phyloP scores from a whole-genome alignment of 2,329 filamentous ascomycete species.

The Akanthomyces dipterigenus region DNA sequence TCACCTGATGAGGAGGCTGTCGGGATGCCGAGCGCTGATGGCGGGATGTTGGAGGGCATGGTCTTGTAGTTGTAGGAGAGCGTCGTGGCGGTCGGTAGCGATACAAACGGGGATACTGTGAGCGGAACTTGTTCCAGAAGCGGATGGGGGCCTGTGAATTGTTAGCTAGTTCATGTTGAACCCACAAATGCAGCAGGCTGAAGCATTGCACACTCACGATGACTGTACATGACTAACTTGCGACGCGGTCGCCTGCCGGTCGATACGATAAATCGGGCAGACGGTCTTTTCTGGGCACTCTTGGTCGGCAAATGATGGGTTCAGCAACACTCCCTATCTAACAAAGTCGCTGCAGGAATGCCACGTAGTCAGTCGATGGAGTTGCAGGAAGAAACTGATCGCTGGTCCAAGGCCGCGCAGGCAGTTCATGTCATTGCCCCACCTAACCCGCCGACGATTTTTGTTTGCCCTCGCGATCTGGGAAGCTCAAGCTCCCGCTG shows the following conservation, averaged over 20 bases:
- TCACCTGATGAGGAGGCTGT: conserved; percentile 21
- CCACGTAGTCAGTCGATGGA: not conserved
- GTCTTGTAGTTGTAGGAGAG: conserved; percentile 93
- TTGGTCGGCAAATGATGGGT: not conserved
- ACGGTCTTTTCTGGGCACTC: no score
- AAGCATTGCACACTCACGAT: conserved; percentile 23
- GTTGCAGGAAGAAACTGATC: not conserved
- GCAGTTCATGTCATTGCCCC: conserved; percentile 9
- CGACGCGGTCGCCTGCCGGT: not conserved
- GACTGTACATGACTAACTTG: conserved; percentile 24
- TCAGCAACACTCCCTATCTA: not conserved
- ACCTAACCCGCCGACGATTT: not conserved
- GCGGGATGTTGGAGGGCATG: conserved; percentile 77
- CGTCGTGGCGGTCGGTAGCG: conserved; percentile 80
- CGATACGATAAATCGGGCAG: not conserved
- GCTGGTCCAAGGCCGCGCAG: not conserved
- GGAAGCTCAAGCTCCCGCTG: conserved; percentile 7
- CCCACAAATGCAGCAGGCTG: not conserved
- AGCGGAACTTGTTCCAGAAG: conserved; percentile 88
- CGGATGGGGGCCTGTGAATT: conserved; percentile 61
- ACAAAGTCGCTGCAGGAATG: not conserved
- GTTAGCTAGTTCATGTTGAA: not conserved
- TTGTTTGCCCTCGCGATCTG: not conserved
- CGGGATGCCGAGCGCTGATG: conserved; percentile 29
- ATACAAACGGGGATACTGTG: conserved; percentile 90